Evolutionary conservation across 2,329 filamentous ascomycete genomes (phyloP), one percentile per base, ranked within the genome.

Genomic region (Passalora sequoiae): DNA sequence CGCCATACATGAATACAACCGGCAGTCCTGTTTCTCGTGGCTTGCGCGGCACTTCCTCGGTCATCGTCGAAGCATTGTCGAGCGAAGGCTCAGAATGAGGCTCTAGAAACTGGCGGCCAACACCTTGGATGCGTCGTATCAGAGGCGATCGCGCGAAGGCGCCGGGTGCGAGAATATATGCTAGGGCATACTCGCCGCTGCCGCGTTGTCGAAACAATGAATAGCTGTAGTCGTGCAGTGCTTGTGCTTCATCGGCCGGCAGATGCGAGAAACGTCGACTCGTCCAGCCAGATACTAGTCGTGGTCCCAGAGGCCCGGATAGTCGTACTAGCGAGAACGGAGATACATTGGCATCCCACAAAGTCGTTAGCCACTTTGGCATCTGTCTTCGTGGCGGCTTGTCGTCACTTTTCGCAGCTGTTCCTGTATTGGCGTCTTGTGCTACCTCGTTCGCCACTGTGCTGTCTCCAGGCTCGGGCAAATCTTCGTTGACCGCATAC

Each of bases 321-420:
- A 89, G 83, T 47, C 92, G 85, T 10, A 98, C 80, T 37, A 98
- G 72, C 53, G 83, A 91, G 66, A 98, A 98, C 5, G 92, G 92
- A 0, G 89, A 96, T 51, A 97, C 80, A 62, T 98, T 98, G 55
- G 89, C 86, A 55, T 98, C 92, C 92, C 92, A 98, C 4, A 98
- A 78, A 69, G 89, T 96, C 43, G 83, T 81, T 15, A 97, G 72
- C 89, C 91, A 96, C 65, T 83, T 81, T 0, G 89, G 88, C 2
- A 92, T 66, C 2, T 81, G 83, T 10, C 75, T 70, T 15, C 75
- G 69, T 0, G 78, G 76, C 1, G 76, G 66, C n/a, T 68, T 58
- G 67, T 69, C 56, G 53, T 57, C 57, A 27, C 60, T 57, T 21
- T 58, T 46, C n/a, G n/a, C n/a, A 44, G 54, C 29, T 38, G 60